phyloP scores from a whole-genome alignment of 73 alveolate genomes.

The Tetrahymena borealis region DNA sequence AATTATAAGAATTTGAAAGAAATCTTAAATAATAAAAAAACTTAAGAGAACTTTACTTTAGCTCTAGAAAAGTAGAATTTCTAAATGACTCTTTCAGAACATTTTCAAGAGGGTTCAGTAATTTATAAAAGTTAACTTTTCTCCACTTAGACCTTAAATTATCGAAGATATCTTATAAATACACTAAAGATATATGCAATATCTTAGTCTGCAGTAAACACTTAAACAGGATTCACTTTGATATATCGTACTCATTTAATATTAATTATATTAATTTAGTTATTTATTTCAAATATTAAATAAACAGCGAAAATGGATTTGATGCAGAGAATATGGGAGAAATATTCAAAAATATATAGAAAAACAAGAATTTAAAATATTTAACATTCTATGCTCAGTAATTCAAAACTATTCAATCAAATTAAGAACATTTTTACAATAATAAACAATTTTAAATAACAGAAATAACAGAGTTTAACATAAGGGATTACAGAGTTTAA shows the following conservation, averaged over 20 bases:
- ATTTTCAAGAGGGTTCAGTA: not conserved
- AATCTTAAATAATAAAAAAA: not conserved
- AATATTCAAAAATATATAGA: not conserved
- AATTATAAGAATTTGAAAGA: not conserved
- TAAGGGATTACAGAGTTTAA: not conserved
- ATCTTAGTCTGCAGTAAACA: not conserved
- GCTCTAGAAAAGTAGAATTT: not conserved
- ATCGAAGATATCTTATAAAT: not conserved
- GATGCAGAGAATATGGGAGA: not conserved
- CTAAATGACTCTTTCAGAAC: not conserved
- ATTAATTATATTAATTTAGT: not conserved
- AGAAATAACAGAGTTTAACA: not conserved
- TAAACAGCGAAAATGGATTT: not conserved
- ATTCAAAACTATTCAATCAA: too few species aligned
- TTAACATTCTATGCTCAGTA: not conserved
- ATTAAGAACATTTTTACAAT: too few species aligned
- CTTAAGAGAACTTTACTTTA: not conserved
- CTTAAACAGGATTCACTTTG: not conserved
- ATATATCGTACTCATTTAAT: not conserved
- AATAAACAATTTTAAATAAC: too few species aligned
- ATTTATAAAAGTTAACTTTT: not conserved
- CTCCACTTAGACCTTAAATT: not conserved
- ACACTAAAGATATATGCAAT: not conserved
- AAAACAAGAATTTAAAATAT: not conserved
- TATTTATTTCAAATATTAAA: not conserved